These are phyloP conservation scores for Cytospora paraplurivora DNA, from an alignment of 2,329 filamentous ascomycete genomes.

Conservation along the genomic window DNA sequence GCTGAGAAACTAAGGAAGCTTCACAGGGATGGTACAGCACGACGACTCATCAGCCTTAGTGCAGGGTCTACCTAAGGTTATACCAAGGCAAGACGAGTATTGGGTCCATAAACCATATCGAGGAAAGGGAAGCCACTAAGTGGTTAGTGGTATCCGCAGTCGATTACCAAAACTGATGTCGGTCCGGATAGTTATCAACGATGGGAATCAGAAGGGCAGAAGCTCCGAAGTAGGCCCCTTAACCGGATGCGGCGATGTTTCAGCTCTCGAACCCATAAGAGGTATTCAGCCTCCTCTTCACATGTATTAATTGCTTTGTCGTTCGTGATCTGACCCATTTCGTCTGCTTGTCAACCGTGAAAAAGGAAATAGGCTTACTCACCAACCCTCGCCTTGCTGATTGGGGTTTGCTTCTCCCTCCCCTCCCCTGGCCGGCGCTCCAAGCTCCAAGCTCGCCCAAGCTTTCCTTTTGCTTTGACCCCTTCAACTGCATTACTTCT, in stretches of 20 bases:
- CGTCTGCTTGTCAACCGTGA: conserved; percentile 13
- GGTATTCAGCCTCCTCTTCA: conserved; percentile 5
- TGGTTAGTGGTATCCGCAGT: not conserved
- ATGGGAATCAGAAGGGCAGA: not conserved
- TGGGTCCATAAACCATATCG: not conserved
- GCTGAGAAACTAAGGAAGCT: conserved; percentile 15
- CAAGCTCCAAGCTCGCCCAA: conserved; percentile 1
- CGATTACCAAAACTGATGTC: conserved; percentile 1
- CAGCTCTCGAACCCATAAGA: conserved; percentile 16
- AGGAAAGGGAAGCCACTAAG: not conserved
- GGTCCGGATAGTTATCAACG: not conserved
- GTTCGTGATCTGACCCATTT: conserved; percentile 9
- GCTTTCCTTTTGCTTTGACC: conserved; percentile 15
- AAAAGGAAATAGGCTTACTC: conserved; percentile 19
- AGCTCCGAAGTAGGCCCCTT: conserved; percentile 1
- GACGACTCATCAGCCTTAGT: conserved; percentile 7
- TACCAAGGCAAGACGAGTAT: not conserved
- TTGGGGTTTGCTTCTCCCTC: conserved; percentile 9
- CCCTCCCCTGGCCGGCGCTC: not conserved
- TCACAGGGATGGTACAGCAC: not conserved
- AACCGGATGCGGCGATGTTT: conserved; percentile 24
- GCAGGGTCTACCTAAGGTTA: not conserved
- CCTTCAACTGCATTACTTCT: not conserved
- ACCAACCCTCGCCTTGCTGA: conserved; percentile 10
- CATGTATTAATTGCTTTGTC: not conserved